Evolutionary conservation across 768 basidiomycete species (phyloP), one percentile per base, ranked within the genome.

Genomic region (Pleurotus djamor): DNA sequence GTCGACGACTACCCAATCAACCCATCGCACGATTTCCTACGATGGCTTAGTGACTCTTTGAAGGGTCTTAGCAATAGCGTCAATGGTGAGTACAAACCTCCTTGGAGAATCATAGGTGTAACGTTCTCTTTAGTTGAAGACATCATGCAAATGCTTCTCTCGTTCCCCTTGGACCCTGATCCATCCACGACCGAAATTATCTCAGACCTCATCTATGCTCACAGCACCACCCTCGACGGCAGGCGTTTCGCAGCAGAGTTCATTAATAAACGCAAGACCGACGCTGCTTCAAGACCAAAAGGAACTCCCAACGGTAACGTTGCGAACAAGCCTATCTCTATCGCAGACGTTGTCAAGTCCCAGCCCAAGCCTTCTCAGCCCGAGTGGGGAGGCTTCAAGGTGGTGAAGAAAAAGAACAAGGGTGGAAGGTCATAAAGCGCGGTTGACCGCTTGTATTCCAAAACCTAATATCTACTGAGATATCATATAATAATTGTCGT

Each of bases 361-460:
- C 86, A 89, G 62, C 94, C 93, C 1, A 93, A 92, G 73, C 78
- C 85, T 16, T 73, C 80, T 43, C 86, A 86, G 59, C 79, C 83
- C 47, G 91, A 92, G 69, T 96, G 94, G 91, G 86, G 87, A 28
- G 87, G 86, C 5, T 94, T 94, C 79, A 96, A 94, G 75, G 90
- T 96, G 4, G 92, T 95, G 55, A 94, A 94, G 66, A 95, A 96
- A 81, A 97, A 96, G 79, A 97, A 94, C 84, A 93, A 92, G 75
- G 83, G 88, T 13, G 82, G 82, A 33, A 79, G 83, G 65, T 68
- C 84, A 48, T 89, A 69, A 76, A 52, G 55, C 21, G 33, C 58
- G 38, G 47, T 34, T 36, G 12, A 13, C 52, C 17, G 17, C 35
- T 13, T 36, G 38, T 55, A 34, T 48, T 55, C 14, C 38, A 34